Base-by-base conservation (phyloP, 2,329 filamentous ascomycete genomes). In the Triangularia verruculosa region DNA sequence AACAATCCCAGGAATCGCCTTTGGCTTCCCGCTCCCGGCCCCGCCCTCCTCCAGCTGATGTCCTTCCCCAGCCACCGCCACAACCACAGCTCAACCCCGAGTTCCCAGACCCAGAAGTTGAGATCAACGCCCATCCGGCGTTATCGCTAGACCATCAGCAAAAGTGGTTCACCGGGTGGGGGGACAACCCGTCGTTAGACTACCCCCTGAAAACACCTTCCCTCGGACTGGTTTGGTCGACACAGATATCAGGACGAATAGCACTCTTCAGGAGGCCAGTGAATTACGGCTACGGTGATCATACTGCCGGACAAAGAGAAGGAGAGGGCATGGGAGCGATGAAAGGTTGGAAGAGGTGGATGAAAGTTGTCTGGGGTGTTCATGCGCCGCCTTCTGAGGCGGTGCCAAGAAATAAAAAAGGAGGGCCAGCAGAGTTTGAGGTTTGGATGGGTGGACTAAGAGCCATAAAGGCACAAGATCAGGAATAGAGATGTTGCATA, bases 161-260 rank as follows among this genome's bases (percentile, higher is more conserved):
- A 75, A 86, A 91, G 52, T 97, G 93, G 86, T 96, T 97, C 77
- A 96, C 93, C 3, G 93, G 95, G 67, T 97, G 95, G 94, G 93
- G 94, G 22, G 91, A 96, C 74, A 82, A 87, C 62, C 25, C 15
- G 2, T 78, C 82, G 15, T 25, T 51, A 20, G 72, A 77, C 12
- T 74, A 79, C 57, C 76, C 78, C 25, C 77, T 89, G 61, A 98
- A 97, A 77, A 97, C 91, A 0, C 94, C 94, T 0, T 91, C 91
- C 6, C 78, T 98, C 24, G 94, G 94, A 0, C 82, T 97, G 7
- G 89, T 96, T 11, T 98, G 94, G 94, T 88, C 92, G 2, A 94
- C 93, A 28, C 93, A 97, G 78, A 87, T 97, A 57, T 87, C 91
- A 1, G 89, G 88, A 70, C 89, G 94, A 11, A 86, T 98, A 64